These are phyloP conservation scores for Cyberlindnera maritima DNA, from an alignment of 805 yeast genomes.

Conservation along the genomic window DNA sequence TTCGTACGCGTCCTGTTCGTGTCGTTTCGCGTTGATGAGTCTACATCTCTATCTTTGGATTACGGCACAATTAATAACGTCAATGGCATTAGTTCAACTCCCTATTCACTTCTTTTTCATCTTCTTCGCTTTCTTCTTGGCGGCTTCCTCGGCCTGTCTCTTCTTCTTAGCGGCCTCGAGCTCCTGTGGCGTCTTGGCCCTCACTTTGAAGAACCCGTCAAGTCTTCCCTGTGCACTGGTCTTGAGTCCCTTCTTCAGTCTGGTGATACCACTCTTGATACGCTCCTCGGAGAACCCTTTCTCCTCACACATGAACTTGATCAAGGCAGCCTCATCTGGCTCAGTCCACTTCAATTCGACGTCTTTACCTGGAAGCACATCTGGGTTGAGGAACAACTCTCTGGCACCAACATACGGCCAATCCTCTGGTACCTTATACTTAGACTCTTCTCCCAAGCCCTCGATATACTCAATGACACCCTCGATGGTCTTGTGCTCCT, in stretches of 20 bases:
- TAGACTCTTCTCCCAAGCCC: constrained; percentile 52
- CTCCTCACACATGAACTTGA: constrained; percentile 78
- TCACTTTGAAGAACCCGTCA: constrained; percentile 85
- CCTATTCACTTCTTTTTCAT: constrained; percentile 17
- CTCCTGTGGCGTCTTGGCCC: constrained; percentile 49
- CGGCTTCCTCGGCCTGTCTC: constrained; percentile 28
- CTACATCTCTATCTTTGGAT: too few relatives aligned
- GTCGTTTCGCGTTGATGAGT: constrained; percentile 3
- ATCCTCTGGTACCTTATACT: constrained; percentile 84
- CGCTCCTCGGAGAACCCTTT: constrained; percentile 94
- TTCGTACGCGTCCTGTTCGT: neutral
- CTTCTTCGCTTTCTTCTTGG: constrained; percentile 27
- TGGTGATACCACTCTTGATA: constrained; percentile 80
- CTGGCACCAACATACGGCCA: constrained; percentile 94
- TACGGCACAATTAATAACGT: too few relatives aligned
- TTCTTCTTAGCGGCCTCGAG: constrained; percentile 31
- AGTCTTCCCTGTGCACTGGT: constrained; percentile 87
- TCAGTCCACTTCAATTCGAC: constrained; percentile 80
- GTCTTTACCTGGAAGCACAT: constrained; percentile 59
- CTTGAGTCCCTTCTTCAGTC: constrained; percentile 79
- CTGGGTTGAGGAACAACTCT: constrained; percentile 79
- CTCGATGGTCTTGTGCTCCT: constrained; percentile 80
- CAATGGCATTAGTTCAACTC: neutral
- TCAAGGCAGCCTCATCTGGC: constrained; percentile 82
- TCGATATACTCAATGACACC: constrained; percentile 68